Base-by-base conservation (phyloP, 2,329 filamentous ascomycete genomes). In the Myotisia sp. region DNA sequence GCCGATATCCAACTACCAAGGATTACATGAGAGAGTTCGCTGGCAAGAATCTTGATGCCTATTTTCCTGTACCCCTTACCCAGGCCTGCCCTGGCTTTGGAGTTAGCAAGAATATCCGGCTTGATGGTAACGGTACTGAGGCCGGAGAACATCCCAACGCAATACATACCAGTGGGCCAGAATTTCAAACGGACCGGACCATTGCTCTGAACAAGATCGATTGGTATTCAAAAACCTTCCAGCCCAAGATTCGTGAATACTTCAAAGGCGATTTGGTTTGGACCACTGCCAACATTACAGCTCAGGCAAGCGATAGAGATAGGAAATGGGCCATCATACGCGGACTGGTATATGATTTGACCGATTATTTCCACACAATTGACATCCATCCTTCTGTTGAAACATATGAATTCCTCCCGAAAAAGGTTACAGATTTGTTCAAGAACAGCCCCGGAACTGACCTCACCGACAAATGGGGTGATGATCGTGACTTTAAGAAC, bases 231-330 rank as follows among this genome's bases (percentile, higher is more conserved):
- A 58, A 73, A 1, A 64, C 51, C 0, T 95, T 95, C 53, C 46
- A 79, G 41, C 85, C 84, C 0, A 72, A 67, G 37, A 92, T 98
- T 54, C 74, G 79, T 45, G 71, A 87, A 32, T 94, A 76, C 54
- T 87, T 85, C 58, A 82, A 93, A 43, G 90, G 90, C 28, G 70
- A 87, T 23, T 62, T 95, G 0, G 90, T 95, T 2, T 81, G 71
- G 63, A 69, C 74, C 26, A 65, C 59, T 29, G 55, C 58, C 1
- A 64, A 62, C 2, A 63, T 98, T 40, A 59, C 69, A 38, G 60
- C 57, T 0, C 67, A 92, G 42, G 90, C 85, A 13, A 52, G 71
- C 18, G 60, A 79, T 21, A 59, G 76, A 10, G 67, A 74, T 35
- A 77, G 80, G 46, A 70, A 71, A 50, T 95, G 90, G 85, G 78